These are phyloP conservation scores for Penicillium dipodomyicola DNA, from an alignment of 495 filamentous ascomycete genomes.

Conservation along the genomic window DNA sequence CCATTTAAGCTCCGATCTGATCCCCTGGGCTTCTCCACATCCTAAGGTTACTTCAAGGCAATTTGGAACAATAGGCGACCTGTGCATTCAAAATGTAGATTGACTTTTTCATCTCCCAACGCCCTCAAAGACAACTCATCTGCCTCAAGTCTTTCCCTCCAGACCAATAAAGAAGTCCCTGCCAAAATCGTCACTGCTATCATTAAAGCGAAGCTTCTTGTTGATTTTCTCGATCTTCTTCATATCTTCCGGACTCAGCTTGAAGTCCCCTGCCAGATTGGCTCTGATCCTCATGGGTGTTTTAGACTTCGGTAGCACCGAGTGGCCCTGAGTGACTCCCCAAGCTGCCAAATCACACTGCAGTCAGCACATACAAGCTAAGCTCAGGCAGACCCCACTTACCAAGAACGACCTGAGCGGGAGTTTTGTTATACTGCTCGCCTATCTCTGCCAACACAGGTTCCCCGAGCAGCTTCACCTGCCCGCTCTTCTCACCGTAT, in stretches of 20 bases:
- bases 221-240: conserved; percentile 52
- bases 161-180: conserved; percentile 59
- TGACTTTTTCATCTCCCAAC: not conserved
- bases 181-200: conserved; percentile 54
- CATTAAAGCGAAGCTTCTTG: conserved; percentile 60
- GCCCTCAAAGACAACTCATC: not conserved
- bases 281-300: conserved; percentile 51
- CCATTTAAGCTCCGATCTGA: not conserved
- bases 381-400: conserved; percentile 27
- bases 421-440: conserved; percentile 59
- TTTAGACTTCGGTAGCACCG: conserved; percentile 67
- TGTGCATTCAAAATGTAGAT: too few species aligned
- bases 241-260: conserved; percentile 50
- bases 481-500: conserved; percentile 49
- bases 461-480: conserved; percentile 60
- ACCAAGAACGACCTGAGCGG: conserved; percentile 61
- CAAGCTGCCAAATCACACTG: conserved; percentile 45
- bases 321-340: conserved; percentile 63
- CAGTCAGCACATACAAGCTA: conserved; percentile 1
- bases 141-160: conserved; percentile 50
- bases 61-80: not conserved
- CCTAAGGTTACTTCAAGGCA: not conserved
- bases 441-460: conserved; percentile 58
- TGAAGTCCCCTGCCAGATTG: conserved; percentile 61
- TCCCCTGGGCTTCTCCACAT: not conserved